Conservation (phyloP, 495 filamentous ascomycete genomes). For the Haplographium delicatum region DNA sequence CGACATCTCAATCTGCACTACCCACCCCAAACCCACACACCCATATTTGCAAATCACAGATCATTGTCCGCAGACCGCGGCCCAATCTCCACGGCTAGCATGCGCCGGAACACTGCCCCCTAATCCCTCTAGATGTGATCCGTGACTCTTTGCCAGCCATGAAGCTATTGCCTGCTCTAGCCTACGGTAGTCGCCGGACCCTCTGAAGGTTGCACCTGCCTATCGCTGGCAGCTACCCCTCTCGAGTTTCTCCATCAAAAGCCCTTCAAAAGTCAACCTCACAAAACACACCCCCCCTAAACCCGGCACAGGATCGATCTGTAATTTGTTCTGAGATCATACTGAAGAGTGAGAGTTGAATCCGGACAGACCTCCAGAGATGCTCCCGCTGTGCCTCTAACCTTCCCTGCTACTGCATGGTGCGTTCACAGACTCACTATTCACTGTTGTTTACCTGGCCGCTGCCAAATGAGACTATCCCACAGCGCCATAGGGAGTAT, state of each 20-base stretch:
- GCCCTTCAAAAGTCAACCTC: neutral
- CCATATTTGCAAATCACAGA: too few relatives aligned
- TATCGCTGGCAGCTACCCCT: neutral
- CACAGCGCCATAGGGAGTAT: too few relatives aligned
- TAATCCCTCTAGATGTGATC: neutral
- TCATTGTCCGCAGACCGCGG: too few relatives aligned
- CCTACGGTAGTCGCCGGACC: neutral
- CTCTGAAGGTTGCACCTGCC: neutral
- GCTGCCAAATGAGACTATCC: too few relatives aligned
- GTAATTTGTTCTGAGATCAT: neutral
- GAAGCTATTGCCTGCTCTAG: neutral
- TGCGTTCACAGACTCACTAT: too few relatives aligned
- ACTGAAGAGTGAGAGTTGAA: neutral
- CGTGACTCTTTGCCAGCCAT: neutral
- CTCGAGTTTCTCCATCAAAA: neutral
- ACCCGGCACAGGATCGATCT: neutral
- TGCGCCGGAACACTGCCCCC: too few relatives aligned
- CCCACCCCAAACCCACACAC: too few relatives aligned
- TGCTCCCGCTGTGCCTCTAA: too few relatives aligned
- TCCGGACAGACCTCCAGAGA: neutral
- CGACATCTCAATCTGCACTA: too few relatives aligned
- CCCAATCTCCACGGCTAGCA: too few relatives aligned
- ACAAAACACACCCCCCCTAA: neutral
- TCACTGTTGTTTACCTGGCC: too few relatives aligned
- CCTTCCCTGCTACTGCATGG: too few relatives aligned